Evolutionary conservation across 73 alveolate species (phyloP).

Genomic region (Paramecium octaurelia): DNA sequence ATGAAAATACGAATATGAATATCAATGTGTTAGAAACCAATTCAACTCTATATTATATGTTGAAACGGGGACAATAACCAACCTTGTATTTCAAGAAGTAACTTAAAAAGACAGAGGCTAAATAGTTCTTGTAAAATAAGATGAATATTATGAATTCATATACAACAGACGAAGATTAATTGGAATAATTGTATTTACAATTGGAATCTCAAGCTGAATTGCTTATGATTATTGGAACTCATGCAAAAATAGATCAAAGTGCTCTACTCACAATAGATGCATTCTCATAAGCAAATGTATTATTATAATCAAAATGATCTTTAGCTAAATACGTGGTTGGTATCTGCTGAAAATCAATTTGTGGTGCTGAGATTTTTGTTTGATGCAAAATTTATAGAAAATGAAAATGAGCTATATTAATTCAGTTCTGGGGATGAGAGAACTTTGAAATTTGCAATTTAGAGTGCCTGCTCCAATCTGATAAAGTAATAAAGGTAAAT

Average conservation of each 20-base stretch:
- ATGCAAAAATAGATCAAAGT: not conserved
- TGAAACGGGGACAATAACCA: conserved; percentile 5
- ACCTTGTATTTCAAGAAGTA: not conserved
- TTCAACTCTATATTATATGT: conserved; percentile 12
- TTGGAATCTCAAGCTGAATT: conserved; percentile 11
- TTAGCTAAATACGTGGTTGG: conserved; percentile 15
- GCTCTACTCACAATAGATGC: not conserved
- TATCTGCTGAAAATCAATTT: not conserved
- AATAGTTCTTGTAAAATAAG: not conserved
- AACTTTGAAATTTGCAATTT: not conserved
- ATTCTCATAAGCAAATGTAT: not conserved
- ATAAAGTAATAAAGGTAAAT: not conserved
- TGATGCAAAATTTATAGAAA: not conserved
- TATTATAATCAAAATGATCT: not conserved
- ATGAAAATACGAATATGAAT: not conserved
- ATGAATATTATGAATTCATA: not conserved
- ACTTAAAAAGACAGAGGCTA: not conserved
- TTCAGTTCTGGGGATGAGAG: conserved; percentile 17
- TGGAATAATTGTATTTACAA: not conserved
- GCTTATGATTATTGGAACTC: not conserved
- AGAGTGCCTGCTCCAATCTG: not conserved
- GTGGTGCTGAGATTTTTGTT: not conserved
- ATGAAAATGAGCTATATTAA: not conserved
- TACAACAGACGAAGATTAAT: not conserved
- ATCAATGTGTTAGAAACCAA: not conserved